phyloP scores from a whole-genome alignment of 768 basidiomycete species.

The Lactarius tabidus region DNA sequence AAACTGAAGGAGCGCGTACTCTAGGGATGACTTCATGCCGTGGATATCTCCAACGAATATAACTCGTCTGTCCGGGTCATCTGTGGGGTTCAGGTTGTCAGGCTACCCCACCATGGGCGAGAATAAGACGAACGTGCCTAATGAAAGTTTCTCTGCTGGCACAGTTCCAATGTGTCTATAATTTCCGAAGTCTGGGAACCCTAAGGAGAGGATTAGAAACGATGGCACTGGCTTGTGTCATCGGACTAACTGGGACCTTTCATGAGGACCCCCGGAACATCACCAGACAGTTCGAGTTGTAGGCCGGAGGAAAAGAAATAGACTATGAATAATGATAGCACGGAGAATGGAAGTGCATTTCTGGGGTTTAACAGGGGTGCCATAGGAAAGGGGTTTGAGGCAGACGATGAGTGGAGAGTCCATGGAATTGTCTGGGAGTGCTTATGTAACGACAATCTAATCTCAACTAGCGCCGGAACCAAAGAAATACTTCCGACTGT shows the following conservation, averaged over 20 bases:
- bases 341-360: slow-evolving; percentile 33
- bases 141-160: slow-evolving; percentile 47
- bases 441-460: not conserved
- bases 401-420: not conserved
- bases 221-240: not conserved
- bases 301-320: slow-evolving; percentile 41
- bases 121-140: slow-evolving; percentile 37
- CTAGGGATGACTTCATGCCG: slow-evolving; percentile 66
- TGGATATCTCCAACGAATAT: slow-evolving; percentile 88
- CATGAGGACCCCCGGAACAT: slow-evolving; percentile 18
- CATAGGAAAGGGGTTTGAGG: not conserved
- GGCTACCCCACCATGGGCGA: not conserved
- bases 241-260: not conserved
- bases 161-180: slow-evolving; percentile 45
- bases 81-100: slow-evolving; percentile 33
- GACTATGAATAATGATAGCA: slow-evolving; percentile 41
- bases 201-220: slow-evolving; percentile 27
- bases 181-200: slow-evolving; percentile 53
- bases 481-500: too few relatives aligned
- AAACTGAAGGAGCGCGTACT: slow-evolving; percentile 41
- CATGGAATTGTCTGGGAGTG: not conserved
- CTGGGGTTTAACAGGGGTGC: slow-evolving; percentile 23
- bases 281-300: slow-evolving; percentile 25
- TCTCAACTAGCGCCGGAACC: too few relatives aligned
- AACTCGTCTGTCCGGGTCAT: slow-evolving; percentile 49